Evolutionary conservation across 345 rosid species (phyloP).

Genomic region (Eucalyptus sp.): DNA sequence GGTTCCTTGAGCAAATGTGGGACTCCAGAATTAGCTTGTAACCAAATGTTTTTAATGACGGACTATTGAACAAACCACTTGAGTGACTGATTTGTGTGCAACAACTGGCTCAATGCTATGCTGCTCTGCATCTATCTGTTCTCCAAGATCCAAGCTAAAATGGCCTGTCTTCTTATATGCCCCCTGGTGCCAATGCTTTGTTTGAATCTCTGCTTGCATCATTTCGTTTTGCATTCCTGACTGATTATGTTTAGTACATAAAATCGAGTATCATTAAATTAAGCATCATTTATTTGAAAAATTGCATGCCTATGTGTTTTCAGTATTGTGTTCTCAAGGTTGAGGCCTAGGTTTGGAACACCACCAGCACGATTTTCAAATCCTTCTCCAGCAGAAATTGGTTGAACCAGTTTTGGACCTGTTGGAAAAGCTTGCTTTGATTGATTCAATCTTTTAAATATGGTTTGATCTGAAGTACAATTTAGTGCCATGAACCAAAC

Average conservation of each 20-base stretch:
- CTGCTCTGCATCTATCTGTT: not conserved
- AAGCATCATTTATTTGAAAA: not conserved
- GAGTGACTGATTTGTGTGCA: not conserved
- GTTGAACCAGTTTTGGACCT: not conserved
- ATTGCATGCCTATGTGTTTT: not conserved
- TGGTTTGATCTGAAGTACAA: not conserved
- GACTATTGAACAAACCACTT: not conserved
- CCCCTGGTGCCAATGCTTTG: not conserved
- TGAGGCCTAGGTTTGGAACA: not conserved
- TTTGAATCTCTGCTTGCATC: not conserved
- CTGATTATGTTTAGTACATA: not conserved
- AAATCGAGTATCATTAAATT: not conserved
- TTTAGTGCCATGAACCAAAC: not conserved
- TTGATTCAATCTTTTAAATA: not conserved
- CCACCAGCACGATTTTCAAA: not conserved
- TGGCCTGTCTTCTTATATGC: not conserved
- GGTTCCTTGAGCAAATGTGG: not conserved
- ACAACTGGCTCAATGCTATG: not conserved
- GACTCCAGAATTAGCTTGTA: not conserved
- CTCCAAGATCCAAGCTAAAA: not conserved
- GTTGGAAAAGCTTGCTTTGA: not conserved
- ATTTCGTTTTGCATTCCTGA: not conserved
- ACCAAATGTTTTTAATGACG: not conserved
- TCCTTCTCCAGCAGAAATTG: not conserved
- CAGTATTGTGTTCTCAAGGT: not conserved